Evolutionary conservation across 495 filamentous ascomycete species (phyloP).

Genomic region (Aspergillus olivimuriae): DNA sequence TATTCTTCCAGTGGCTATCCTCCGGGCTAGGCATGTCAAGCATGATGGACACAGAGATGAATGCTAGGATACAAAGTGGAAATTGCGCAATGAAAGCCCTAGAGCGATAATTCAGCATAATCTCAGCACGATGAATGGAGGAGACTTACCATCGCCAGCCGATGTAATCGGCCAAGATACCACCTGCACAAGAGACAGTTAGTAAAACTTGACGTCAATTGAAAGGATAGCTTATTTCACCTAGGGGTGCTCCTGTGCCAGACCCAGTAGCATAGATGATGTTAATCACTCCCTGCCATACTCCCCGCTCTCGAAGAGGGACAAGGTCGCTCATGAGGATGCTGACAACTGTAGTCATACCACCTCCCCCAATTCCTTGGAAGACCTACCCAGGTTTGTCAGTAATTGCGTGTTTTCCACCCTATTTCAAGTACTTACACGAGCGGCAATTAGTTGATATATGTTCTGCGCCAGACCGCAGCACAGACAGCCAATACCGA

Average conservation of each 20-base stretch:
- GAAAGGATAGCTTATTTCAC: slow-evolving; percentile 20
- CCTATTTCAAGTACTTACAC: slow-evolving; percentile 25
- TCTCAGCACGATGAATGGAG: background rate
- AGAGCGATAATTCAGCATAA: slow-evolving; percentile 7
- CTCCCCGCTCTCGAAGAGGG: slow-evolving; percentile 65
- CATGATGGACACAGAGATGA: slow-evolving; percentile 53
- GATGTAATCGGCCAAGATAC: slow-evolving; percentile 65
- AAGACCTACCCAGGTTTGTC: slow-evolving; percentile 30
- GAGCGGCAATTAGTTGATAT: slow-evolving; percentile 61
- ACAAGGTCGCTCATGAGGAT: slow-evolving; percentile 78
- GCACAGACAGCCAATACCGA: slow-evolving; percentile 64
- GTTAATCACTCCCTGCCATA: slow-evolving; percentile 81
- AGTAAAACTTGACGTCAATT: background rate
- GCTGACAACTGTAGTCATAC: slow-evolving; percentile 74
- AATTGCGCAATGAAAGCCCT: slow-evolving; percentile 69
- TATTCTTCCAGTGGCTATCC: slow-evolving; percentile 51
- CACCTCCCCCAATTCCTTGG: slow-evolving; percentile 75
- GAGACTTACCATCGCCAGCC: slow-evolving; percentile 72
- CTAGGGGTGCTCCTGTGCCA: slow-evolving; percentile 66
- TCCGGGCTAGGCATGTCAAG: slow-evolving; percentile 56
- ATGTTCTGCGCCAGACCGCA: slow-evolving; percentile 70
- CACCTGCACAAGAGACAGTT: slow-evolving; percentile 29
- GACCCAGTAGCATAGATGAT: slow-evolving; percentile 69
- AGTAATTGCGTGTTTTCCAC: background rate
- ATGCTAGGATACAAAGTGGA: slow-evolving; percentile 64